Evolutionary conservation across 2,329 filamentous ascomycete species (phyloP).

Genomic region (Basipetospora chlamydospora): DNA sequence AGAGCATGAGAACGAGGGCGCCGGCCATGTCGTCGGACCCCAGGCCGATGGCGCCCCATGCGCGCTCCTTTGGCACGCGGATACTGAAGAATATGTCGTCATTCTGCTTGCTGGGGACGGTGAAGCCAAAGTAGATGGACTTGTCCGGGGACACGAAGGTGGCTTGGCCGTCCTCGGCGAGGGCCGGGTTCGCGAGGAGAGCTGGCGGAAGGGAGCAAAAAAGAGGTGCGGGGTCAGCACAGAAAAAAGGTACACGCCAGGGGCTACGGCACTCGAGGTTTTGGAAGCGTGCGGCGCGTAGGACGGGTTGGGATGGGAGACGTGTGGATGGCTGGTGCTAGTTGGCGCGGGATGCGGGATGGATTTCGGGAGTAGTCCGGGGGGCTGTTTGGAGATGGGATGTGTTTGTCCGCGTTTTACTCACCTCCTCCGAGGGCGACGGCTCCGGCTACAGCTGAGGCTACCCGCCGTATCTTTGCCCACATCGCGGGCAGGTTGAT

Average conservation of each 20-base stretch:
- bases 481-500: no score
- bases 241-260: no score
- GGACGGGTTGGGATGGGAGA: no score
- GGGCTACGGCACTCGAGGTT: no score
- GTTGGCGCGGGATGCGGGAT: no score
- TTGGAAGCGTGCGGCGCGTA: no score
- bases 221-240: no score
- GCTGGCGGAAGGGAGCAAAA: constrained; percentile 6
- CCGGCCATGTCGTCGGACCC: constrained; percentile 36
- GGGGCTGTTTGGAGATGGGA: no score
- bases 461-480: constrained; percentile 1
- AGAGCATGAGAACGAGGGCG: constrained; percentile 39
- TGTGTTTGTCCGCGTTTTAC: no score
- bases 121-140: constrained; percentile 33
- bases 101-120: constrained; percentile 29
- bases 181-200: constrained; percentile 8
- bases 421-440: constrained; percentile 1
- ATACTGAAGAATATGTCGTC: constrained; percentile 40
- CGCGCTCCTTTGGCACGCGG: constrained; percentile 26
- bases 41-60: constrained; percentile 41
- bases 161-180: constrained; percentile 18
- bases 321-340: no score
- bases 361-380: no score
- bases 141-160: constrained; percentile 28
- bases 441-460: constrained; percentile 1